Evolutionary conservation across 257 asterid species (phyloP), one percentile per base, ranked within the genome.

Genomic region (Solanum medicagineum): DNA sequence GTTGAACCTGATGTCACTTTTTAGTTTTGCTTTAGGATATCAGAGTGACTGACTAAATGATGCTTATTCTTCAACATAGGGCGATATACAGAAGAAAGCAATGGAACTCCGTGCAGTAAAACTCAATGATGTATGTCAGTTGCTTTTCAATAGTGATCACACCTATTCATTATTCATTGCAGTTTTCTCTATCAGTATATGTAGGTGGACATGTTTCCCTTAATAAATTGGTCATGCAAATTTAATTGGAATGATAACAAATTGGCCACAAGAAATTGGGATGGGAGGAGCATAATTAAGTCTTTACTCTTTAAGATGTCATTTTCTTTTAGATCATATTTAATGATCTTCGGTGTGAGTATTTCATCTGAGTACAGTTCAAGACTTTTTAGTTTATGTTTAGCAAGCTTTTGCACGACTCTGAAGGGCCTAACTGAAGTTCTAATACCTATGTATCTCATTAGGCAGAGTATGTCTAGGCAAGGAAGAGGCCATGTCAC

Each of bases 1-100:
- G 26, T 85, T 83, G 84, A 20, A 79, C 65, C 29, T 79, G 65
- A 53, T 79, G 65, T 15, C 59, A 53, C 24, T 53, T 53, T 17
- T 53, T 53, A 49, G 83, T 79, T 79, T 79, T 79, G 16, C 65
- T 10, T 79, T 79, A 53, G 45, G 49, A 79, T 79, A 53, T 54
- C 59, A 17, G 65, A 36, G 10, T 40, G 45, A 16, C 83, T 53
- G 65, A 51, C 47, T 77, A 49, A 53, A 51, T 77, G 83, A 26
- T 77, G 45, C 49, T 53, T 26, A 56, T 89, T 68, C 86, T 84
- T 86, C 81, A 74, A 74, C 89, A 88, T 83, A 96, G 99, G 98
- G 94, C 6, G 98, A 94, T 89, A 83, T 94, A 83, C 94, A 92
- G 89, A 91, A 87, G 81, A 93, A 90, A 92, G 98, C 98, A 66